Evolutionary conservation across 1,139 yeast species (phyloP).

Genomic region (Wickerhamiella infanticola): DNA sequence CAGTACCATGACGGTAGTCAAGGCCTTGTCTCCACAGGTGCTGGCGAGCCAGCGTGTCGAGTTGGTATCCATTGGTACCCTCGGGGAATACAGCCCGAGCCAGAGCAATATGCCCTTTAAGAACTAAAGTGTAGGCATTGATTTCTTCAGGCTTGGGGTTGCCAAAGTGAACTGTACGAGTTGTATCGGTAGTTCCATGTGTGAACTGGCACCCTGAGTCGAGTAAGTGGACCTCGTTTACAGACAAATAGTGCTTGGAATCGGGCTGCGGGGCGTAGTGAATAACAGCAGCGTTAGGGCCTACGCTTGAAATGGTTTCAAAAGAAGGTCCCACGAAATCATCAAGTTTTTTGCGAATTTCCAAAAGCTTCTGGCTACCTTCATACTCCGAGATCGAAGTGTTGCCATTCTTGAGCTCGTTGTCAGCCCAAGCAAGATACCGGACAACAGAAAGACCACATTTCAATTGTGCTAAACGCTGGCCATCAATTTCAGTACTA

Average conservation of each 20-base stretch:
- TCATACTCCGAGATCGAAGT: conserved; percentile 59
- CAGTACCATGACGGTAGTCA: conserved; percentile 93
- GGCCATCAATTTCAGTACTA: conserved; percentile 55
- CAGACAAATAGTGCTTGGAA: conserved; percentile 52
- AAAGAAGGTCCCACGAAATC: conserved; percentile 74
- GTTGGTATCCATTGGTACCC: conserved; percentile 66
- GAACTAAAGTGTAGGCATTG: conserved; percentile 69
- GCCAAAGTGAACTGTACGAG: conserved; percentile 78
- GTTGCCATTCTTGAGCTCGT: conserved; percentile 36
- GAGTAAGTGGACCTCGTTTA: conserved; percentile 61
- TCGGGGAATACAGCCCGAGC: conserved; percentile 71
- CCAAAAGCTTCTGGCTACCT: conserved; percentile 54
- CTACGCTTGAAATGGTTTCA: conserved; percentile 84
- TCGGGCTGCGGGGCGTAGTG: conserved; percentile 70
- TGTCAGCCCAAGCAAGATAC: conserved; percentile 79
- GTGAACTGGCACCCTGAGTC: conserved; percentile 91
- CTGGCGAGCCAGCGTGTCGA: conserved; percentile 86
- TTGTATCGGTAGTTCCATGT: conserved; percentile 94
- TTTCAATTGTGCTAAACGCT: conserved; percentile 60
- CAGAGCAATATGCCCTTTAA: conserved; percentile 81
- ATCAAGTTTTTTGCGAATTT: conserved; percentile 39
- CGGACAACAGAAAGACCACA: conserved; percentile 75
- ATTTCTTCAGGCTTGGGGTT: conserved; percentile 56
- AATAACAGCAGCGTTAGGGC: conserved; percentile 83
- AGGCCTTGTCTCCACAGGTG: conserved; percentile 71